Percentiles rank a stretch among this genome's conserved stretches.
Conservation (phyloP, 164 flowering plant genomes). For the Stephania yunnanensis region DNA sequence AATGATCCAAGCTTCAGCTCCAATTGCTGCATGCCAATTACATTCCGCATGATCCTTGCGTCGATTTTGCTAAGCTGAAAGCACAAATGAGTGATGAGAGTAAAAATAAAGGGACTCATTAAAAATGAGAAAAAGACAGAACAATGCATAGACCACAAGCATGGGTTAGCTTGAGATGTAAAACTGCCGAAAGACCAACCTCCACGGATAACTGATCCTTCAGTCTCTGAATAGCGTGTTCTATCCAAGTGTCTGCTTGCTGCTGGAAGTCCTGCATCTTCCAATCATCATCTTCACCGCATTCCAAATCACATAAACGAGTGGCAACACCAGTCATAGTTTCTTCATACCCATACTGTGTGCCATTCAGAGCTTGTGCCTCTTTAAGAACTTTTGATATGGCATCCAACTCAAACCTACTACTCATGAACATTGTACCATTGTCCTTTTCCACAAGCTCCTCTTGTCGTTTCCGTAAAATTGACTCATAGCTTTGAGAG, state of each 20-base stretch:
- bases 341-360: constrained; percentile 68
- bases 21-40: constrained; percentile 71
- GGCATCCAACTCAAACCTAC: constrained; percentile 73
- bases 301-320: constrained; percentile 68
- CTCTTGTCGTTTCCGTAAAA: constrained; percentile 68
- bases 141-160: neutral
- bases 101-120: neutral
- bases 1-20: constrained; percentile 71
- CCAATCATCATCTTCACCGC: constrained; percentile 73
- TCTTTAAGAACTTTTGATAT: constrained; percentile 69
- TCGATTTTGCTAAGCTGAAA: constrained; percentile 89
- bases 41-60: constrained; percentile 65
- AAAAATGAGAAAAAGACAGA: constrained; percentile 14
- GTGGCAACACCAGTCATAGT: constrained; percentile 46
- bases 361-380: constrained; percentile 56
- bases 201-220: constrained; percentile 75
- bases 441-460: constrained; percentile 55
- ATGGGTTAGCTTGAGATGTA: neutral
- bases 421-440: constrained; percentile 35
- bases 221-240: constrained; percentile 72
- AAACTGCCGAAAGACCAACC: constrained; percentile 40
- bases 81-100: neutral
- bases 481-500: constrained; percentile 53
- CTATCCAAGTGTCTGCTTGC: constrained; percentile 67
- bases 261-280: constrained; percentile 60